These are phyloP conservation scores for Cercospora citrullina DNA, from an alignment of 2,329 filamentous ascomycete species.

Conservation along the genomic window DNA sequence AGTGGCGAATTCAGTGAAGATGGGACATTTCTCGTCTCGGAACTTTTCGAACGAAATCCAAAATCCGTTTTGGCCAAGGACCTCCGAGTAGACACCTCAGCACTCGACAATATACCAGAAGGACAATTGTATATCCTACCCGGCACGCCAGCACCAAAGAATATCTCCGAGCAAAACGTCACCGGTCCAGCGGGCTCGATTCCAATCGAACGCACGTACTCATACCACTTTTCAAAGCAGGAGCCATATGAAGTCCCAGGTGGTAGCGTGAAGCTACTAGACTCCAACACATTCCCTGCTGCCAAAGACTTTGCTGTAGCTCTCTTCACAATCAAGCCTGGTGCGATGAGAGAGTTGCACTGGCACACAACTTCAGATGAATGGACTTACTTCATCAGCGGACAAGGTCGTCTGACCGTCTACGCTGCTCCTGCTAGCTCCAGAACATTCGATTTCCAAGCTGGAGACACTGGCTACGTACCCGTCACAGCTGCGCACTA, in stretches of 20 bases:
- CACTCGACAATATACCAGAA: conserved; percentile 42
- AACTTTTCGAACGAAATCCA: conserved; percentile 36
- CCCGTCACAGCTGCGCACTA: conserved; percentile 59
- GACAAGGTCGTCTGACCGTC: conserved; percentile 58
- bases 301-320: conserved; percentile 57
- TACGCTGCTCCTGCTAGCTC: conserved; percentile 54
- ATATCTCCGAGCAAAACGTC: conserved; percentile 48
- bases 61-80: conserved; percentile 47
- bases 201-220: conserved; percentile 38
- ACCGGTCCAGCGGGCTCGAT: conserved; percentile 38
- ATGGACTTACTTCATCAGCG: conserved; percentile 62
- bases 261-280: conserved; percentile 60
- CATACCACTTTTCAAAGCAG: conserved; percentile 51
- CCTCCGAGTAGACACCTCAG: conserved; percentile 42
- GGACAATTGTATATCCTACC: conserved; percentile 48
- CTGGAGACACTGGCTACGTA: conserved; percentile 62
- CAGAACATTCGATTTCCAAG: conserved; percentile 60
- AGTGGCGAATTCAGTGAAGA: conserved; percentile 60
- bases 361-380: conserved; percentile 63
- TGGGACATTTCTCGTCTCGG: conserved; percentile 58
- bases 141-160: conserved; percentile 41
- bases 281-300: conserved; percentile 59
- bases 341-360: conserved; percentile 65
- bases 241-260: conserved; percentile 54
- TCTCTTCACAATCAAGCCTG: conserved; percentile 59